These are phyloP conservation scores for Canavalia gladiata DNA, from an alignment of 306 rosid species.

Conservation along the genomic window DNA sequence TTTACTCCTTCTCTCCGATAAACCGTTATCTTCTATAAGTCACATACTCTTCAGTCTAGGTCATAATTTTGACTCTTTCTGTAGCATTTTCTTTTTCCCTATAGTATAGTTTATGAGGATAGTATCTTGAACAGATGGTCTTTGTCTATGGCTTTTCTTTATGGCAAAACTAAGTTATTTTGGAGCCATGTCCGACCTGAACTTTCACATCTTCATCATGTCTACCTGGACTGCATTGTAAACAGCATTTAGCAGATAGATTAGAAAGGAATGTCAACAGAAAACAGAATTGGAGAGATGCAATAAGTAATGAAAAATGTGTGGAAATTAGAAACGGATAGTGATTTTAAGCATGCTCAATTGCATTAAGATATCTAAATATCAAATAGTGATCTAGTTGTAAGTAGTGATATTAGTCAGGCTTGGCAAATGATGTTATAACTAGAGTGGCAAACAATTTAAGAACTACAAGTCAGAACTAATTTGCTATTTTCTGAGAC, in stretches of 20 bases:
- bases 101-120: background rate
- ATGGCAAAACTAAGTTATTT: slow-evolving; percentile 4
- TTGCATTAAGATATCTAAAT: background rate
- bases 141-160: background rate
- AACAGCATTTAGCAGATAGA: background rate
- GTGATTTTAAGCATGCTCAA: background rate
- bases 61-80: background rate
- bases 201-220: background rate
- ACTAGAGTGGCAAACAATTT: background rate
- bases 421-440: slow-evolving; percentile 16
- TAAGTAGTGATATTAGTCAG: slow-evolving; percentile 11
- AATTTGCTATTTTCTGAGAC: background rate
- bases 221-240: background rate
- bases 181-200: background rate
- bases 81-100: background rate
- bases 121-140: background rate
- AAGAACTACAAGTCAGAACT: slow-evolving; percentile 1
- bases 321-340: background rate
- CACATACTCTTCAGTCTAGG: background rate
- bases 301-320: background rate
- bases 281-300: background rate
- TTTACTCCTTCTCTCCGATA: background rate
- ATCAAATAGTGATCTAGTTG: background rate
- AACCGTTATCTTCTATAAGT: slow-evolving; percentile 12
- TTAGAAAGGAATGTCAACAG: background rate